Base-by-base conservation (phyloP, 2,329 filamentous ascomycete species). In the Corinectria fuckeliana region DNA sequence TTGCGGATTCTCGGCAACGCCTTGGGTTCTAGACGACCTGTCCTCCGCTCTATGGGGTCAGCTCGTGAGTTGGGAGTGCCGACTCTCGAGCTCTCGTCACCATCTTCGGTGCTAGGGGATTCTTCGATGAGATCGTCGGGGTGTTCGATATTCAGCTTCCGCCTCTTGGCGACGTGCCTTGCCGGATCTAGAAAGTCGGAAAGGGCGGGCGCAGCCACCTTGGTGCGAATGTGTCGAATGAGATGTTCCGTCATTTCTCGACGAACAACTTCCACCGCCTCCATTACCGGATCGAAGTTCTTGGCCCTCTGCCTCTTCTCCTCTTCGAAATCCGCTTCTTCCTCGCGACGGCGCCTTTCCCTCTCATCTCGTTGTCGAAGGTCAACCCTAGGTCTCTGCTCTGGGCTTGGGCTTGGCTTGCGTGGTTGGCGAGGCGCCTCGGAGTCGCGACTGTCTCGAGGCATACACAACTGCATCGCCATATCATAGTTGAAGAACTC, bases 401-500 rank as follows among this genome's bases (percentile, higher is more conserved):
- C 76, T 3, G 72, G 76, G 38, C 73, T 76, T 5, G 73, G 73
- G 57, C 74, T 80, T 3, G 74, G 72, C 70, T 64, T 75, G 57
- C 60, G 74, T 61, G 59, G 54, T 32, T 59, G 59, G 51, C 56
- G 65, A 64, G 56, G 71, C 67, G 55, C 63, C 30, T 66, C 68
- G 60, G 61, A 52, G 53, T 65, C 62, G 50, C 60, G 73, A 53
- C 52, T 63, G 13, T 64, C 64, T 63, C 61, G 67, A 52, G 71
- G 80, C 58, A 75, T 69, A 62, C 68, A 90, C 56, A 92, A 88
- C 72, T 94, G 90, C 92, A 99, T 96, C 42, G 88, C 86, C 91
- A 99, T 94, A 60, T 79, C 81, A 61, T 98, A 98, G 1, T 91
- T 97, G 79, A 99, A 99, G 63, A 99, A 86, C 5, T 91, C 85